Evolutionary conservation across 495 filamentous ascomycete species (phyloP).

Genomic region (Viridothelium virens): DNA sequence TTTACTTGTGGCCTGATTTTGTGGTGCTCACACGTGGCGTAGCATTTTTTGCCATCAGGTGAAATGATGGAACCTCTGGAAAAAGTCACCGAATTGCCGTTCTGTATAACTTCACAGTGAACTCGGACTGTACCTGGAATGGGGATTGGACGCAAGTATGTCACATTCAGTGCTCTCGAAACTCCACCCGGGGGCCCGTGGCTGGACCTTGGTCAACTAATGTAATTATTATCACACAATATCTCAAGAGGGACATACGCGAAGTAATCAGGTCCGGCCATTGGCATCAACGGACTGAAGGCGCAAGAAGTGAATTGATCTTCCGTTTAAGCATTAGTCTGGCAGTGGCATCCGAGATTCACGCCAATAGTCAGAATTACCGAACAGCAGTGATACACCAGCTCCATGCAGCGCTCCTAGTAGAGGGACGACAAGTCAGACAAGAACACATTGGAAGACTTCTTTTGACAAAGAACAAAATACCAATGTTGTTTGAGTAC

Average conservation of each 20-base stretch:
- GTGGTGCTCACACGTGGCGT: background rate
- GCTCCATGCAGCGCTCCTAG: conserved; percentile 2
- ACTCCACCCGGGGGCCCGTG: background rate
- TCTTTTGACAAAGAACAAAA: background rate
- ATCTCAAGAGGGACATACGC: background rate
- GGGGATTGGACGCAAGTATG: background rate
- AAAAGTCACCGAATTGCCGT: background rate
- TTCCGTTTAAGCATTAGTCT: background rate
- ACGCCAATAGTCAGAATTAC: background rate
- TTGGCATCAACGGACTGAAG: background rate
- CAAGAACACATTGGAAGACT: background rate
- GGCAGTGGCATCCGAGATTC: background rate
- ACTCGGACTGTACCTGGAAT: background rate
- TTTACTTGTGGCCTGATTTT: background rate
- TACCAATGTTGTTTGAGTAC: background rate
- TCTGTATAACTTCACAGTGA: background rate
- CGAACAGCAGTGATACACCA: background rate
- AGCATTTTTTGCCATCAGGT: background rate
- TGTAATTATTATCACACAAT: background rate
- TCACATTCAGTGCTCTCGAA: background rate
- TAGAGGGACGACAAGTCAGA: background rate
- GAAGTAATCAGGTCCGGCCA: background rate
- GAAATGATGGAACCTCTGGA: background rate
- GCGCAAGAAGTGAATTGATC: background rate
- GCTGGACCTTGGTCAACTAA: background rate